A percentile compares a stretch with the other conserved stretches of the same genome.
phyloP scores from a whole-genome alignment of 2,329 filamentous ascomycete genomes.

The Diaporthe sp. region DNA sequence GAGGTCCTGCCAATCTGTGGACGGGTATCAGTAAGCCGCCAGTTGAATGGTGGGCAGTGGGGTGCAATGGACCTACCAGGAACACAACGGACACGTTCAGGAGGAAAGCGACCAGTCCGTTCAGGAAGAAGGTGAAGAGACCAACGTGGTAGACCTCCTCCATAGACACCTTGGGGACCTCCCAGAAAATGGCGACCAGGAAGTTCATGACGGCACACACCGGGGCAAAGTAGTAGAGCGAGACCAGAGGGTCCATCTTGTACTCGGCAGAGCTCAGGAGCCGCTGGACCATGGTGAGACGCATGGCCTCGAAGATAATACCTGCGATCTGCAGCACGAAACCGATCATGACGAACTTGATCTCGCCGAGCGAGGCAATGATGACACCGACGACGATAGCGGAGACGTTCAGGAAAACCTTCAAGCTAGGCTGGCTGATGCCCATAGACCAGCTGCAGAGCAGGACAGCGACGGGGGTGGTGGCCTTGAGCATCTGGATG shows the following conservation, averaged over 20 bases:
- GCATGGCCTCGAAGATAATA: slow-evolving; percentile 84
- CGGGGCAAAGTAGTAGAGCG: slow-evolving; percentile 90
- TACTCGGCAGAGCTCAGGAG: slow-evolving; percentile 84
- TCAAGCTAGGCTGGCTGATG: slow-evolving; percentile 84
- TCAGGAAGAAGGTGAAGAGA: slow-evolving; percentile 76
- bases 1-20: slow-evolving; percentile 86
- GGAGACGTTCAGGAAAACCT: slow-evolving; percentile 91
- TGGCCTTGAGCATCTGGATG: slow-evolving; percentile 99
- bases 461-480: slow-evolving; percentile 92
- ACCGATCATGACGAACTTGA: slow-evolving; percentile 86
- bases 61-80: slow-evolving; percentile 68
- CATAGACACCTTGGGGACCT: slow-evolving; percentile 76
- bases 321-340: slow-evolving; percentile 84
- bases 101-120: slow-evolving; percentile 82
- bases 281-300: slow-evolving; percentile 86
- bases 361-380: slow-evolving; percentile 94
- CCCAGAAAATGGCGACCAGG: slow-evolving; percentile 76
- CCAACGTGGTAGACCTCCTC: slow-evolving; percentile 80
- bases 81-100: slow-evolving; percentile 89
- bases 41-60: not conserved
- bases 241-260: slow-evolving; percentile 93
- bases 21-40: not conserved
- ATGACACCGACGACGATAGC: slow-evolving; percentile 95
- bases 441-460: slow-evolving; percentile 90
- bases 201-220: slow-evolving; percentile 87